Evolutionary conservation across 2,329 filamentous ascomycete genomes (phyloP).

Genomic region (Aspergillus fischeri): DNA sequence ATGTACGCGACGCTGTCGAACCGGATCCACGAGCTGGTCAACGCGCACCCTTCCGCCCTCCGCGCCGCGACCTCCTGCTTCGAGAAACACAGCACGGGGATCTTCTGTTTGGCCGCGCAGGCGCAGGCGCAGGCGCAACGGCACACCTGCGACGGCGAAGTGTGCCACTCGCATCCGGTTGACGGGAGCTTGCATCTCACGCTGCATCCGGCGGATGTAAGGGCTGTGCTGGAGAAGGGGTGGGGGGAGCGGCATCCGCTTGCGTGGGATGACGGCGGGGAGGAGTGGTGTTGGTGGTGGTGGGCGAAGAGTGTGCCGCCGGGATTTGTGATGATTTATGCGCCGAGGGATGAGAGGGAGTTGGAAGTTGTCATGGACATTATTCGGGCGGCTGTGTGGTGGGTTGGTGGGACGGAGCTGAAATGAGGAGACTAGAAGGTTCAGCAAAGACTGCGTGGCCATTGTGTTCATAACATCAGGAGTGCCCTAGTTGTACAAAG

Average conservation of each 20-base stretch:
- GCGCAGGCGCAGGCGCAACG: constrained; percentile 3
- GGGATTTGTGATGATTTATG: constrained; percentile 79
- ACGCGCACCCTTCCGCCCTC: constrained; percentile 45
- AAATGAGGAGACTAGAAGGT: too few relatives aligned
- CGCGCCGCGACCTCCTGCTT: constrained; percentile 68
- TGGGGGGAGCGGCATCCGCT: constrained; percentile 69
- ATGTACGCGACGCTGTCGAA: constrained; percentile 55
- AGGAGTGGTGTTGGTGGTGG: constrained; percentile 60
- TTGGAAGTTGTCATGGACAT: constrained; percentile 64
- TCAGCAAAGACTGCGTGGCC: too few relatives aligned
- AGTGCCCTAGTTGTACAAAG: too few relatives aligned
- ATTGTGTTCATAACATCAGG: too few relatives aligned
- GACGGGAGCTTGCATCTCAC: constrained; percentile 77
- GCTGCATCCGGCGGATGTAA: constrained; percentile 73
- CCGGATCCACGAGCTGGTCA: constrained; percentile 51
- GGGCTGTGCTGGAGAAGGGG: constrained; percentile 65
- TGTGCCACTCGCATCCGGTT: constrained; percentile 73
- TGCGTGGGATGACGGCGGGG: constrained; percentile 34
- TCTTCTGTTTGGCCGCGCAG: constrained; percentile 55
- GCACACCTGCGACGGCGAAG: constrained; percentile 60
- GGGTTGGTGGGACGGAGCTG: constrained; percentile 26
- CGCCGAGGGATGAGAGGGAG: constrained; percentile 66
- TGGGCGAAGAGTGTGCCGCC: constrained; percentile 65
- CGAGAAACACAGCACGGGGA: constrained; percentile 74
- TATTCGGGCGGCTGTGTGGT: constrained; percentile 72